phyloP scores from a whole-genome alignment of 805 yeast genomes.

The Diddensiella transvaalensis region DNA sequence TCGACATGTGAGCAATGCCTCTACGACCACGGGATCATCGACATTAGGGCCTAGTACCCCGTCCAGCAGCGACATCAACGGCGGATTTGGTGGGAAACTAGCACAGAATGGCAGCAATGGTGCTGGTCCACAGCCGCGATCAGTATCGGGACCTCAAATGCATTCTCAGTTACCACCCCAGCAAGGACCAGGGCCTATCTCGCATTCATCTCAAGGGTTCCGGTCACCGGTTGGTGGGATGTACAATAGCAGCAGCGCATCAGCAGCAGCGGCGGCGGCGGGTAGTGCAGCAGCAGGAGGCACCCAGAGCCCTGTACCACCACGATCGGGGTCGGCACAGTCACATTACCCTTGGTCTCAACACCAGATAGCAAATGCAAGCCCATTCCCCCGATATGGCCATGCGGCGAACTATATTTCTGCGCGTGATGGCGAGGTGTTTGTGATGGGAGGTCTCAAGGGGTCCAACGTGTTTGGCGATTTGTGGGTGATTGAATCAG shows the following conservation, averaged over 20 bases:
- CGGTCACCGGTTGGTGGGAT: not conserved
- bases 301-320: not conserved
- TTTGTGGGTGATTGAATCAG: conserved; percentile 80
- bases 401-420: conserved; percentile 79
- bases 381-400: conserved; percentile 93
- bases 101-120: not conserved
- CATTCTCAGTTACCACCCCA: conserved; percentile 5
- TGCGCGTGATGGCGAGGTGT: conserved; percentile 76
- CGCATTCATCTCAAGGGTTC: conserved; percentile 5
- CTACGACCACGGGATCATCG: conserved; percentile 6
- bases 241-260: not conserved
- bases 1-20: not conserved
- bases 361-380: conserved; percentile 37
- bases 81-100: not conserved
- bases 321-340: conserved; percentile 5
- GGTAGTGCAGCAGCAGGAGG: not conserved
- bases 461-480: conserved; percentile 93
- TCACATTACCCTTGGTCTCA: conserved; percentile 35
- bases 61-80: not conserved
- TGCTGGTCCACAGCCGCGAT: not conserved
- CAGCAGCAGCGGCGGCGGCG: not conserved
- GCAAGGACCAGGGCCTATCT: not conserved
- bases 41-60: conserved; percentile 1
- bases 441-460: conserved; percentile 91
- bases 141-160: conserved; percentile 9